phyloP scores from a whole-genome alignment of 352 stramenopile species.

The Pythium utonaiense region DNA sequence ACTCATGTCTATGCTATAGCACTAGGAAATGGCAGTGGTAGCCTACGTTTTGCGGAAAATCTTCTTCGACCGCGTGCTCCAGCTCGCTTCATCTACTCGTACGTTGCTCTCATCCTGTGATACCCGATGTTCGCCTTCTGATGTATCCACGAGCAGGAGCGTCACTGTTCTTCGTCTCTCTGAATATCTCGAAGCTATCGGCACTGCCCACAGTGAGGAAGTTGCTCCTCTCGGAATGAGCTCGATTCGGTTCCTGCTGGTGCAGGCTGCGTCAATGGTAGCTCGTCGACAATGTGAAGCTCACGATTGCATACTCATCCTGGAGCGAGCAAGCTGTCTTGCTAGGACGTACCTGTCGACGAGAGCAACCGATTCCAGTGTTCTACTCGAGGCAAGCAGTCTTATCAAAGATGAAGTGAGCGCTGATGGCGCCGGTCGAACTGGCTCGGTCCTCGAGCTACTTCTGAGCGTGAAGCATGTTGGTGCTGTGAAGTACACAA shows the following conservation, averaged over 20 bases:
- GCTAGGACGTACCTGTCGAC: background rate
- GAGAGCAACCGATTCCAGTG: background rate
- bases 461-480: constrained; percentile 17
- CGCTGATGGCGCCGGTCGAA: background rate
- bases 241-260: constrained; percentile 21
- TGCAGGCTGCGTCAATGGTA: constrained; percentile 15
- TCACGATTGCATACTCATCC: constrained; percentile 11
- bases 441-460: background rate
- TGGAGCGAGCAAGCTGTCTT: constrained; percentile 10
- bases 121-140: too few relatives aligned
- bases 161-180: constrained; percentile 11
- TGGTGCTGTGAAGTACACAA: constrained; percentile 12
- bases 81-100: constrained; percentile 14
- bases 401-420: constrained; percentile 5
- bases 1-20: background rate
- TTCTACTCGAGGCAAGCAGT: constrained; percentile 9
- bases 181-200: constrained; percentile 15
- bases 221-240: constrained; percentile 15
- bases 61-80: constrained; percentile 13
- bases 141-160: constrained; percentile 9
- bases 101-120: constrained; percentile 5
- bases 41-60: constrained; percentile 17
- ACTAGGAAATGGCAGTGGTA: background rate
- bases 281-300: constrained; percentile 9
- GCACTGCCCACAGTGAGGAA: background rate